phyloP scores from a whole-genome alignment of 2,329 filamentous ascomycete species.

The Sporothrix globosa region DNA sequence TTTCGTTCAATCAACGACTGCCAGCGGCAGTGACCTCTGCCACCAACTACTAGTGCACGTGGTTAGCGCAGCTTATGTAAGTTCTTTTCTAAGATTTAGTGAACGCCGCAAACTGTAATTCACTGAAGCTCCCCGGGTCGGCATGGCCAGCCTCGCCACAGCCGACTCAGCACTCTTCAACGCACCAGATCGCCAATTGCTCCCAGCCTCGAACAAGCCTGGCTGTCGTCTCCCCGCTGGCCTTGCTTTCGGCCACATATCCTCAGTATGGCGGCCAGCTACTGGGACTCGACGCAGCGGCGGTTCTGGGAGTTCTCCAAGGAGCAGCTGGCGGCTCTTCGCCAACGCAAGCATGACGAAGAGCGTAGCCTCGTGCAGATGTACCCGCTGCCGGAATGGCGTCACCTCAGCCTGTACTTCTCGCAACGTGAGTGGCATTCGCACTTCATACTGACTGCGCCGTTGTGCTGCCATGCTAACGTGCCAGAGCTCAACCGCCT shows the following conservation, averaged over 20 bases:
- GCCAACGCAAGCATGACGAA: conserved; percentile 75
- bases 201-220: background rate
- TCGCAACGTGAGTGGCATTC: conserved; percentile 70
- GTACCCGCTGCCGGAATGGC: conserved; percentile 78
- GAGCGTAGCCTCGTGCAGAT: conserved; percentile 74
- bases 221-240: background rate
- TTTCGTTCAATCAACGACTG: no score
- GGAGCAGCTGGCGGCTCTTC: conserved; percentile 73
- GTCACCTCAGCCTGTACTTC: conserved; percentile 88
- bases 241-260: background rate
- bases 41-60: conserved; percentile 27
- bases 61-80: conserved; percentile 27
- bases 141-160: background rate
- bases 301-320: conserved; percentile 89
- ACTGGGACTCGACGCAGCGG: conserved; percentile 93
- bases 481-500: conserved; percentile 74
- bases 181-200: background rate
- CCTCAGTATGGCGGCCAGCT: conserved; percentile 83
- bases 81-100: no score
- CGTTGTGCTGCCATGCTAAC: background rate
- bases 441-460: background rate
- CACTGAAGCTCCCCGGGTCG: background rate
- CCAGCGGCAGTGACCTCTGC: conserved; percentile 18
- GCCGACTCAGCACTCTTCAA: background rate
- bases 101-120: background rate